Conservation (phyloP, 2,329 filamentous ascomycete genomes). For the Plenodomus biglobosus region DNA sequence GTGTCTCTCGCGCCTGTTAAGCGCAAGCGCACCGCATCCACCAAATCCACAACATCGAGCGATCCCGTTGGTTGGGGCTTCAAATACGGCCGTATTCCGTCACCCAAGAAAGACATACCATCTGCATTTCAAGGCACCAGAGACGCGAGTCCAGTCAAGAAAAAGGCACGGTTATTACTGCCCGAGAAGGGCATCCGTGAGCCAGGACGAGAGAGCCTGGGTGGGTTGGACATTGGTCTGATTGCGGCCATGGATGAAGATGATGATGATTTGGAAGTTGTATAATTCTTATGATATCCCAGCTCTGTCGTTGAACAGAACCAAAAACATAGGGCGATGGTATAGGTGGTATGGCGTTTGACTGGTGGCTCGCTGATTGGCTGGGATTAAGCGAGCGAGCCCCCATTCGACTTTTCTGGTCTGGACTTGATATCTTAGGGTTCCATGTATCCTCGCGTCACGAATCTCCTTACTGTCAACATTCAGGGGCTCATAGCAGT, state of each 20-base stretch:
- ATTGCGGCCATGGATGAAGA: constrained; percentile 46
- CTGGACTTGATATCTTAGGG: constrained; percentile 12
- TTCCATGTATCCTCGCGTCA: constrained; percentile 10
- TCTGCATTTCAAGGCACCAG: constrained; percentile 32
- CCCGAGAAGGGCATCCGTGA: constrained; percentile 53
- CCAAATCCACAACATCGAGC: constrained; percentile 33
- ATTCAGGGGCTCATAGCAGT: constrained; percentile 1
- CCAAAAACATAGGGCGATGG: constrained; percentile 2
- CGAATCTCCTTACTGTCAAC: constrained; percentile 23
- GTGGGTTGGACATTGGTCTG: constrained; percentile 39
- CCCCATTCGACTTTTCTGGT: constrained; percentile 23
- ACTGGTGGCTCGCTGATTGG: constrained; percentile 30
- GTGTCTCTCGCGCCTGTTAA: constrained; percentile 49
- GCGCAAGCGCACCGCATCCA: constrained; percentile 43
- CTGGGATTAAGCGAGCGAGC: constrained; percentile 33
- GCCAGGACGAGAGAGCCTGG: constrained; percentile 52
- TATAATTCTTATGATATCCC: constrained; percentile 38
- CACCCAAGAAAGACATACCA: constrained; percentile 33
- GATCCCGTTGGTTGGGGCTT: constrained; percentile 52
- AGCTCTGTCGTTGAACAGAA: neutral
- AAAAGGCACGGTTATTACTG: constrained; percentile 52
- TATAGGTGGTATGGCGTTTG: constrained; percentile 26
- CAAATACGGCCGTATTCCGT: constrained; percentile 45
- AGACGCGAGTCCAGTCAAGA: constrained; percentile 48
- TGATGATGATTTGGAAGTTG: constrained; percentile 54